Base-by-base conservation (phyloP, 1,284 basidiomycete genomes). In the Gomphus bonarii region DNA sequence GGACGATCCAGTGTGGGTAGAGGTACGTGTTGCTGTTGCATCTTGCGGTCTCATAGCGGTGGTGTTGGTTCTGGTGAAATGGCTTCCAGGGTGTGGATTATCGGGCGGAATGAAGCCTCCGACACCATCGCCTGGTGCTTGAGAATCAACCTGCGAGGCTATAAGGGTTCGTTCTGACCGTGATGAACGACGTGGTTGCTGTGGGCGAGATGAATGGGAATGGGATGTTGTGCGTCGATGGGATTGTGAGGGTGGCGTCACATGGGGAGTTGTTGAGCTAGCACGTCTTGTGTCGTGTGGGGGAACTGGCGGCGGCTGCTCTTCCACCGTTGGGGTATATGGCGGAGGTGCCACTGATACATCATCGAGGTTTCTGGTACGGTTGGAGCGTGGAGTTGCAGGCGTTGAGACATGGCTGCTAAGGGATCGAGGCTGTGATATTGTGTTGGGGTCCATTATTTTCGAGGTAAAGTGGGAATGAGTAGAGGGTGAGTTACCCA, bases 401-500 rank as follows among this genome's bases (percentile, higher is more conserved):
- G 38, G 8, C 12, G 28, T 6, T 14, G 50, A 51, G 11, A 6
- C 33, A 10, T 48, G 25, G 14, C 50, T 33, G 33, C 31, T 28
- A 10, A 42, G 25, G 25, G 42, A 35, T 16, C 42, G 40, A 40
- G 52, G 52, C 25, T 54, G 52, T 22, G 52, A 54, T 38, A 54
- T 44, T 6, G 30, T 18, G 25, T 25, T 40, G 12, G 50, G 1
- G 31, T 22, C 44, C 52, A 54, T 54, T 14, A 28, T 25, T 54
- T 54, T 22, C 16, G 40, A 54, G 16, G 52, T 54, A 18, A 28
- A 33, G 9, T 38, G 42, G 6, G 36, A 28, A 20, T 54, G 52
- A 30, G 5, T 54, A 31, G 52, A 54, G 22, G 52, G 22, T 5
- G 52, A 43, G n/a, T 54, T 54, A n/a, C 52, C 52, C 52, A 54